These are phyloP conservation scores for Ophiostoma quercus DNA, from an alignment of 2,329 filamentous ascomycete genomes.

Conservation along the genomic window DNA sequence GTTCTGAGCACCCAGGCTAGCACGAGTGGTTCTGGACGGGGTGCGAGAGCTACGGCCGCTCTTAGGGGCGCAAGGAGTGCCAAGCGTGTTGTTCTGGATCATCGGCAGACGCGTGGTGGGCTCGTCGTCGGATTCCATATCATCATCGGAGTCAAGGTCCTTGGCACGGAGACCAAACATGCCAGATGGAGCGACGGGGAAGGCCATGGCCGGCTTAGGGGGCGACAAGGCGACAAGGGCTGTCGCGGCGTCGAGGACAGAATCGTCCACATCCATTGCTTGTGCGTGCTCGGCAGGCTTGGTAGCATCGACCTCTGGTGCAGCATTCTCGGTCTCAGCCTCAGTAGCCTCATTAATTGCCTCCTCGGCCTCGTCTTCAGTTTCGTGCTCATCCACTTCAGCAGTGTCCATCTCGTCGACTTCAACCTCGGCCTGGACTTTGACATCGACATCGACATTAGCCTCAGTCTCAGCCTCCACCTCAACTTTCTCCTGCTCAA, in stretches of 20 bases:
- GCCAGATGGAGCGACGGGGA: constrained; percentile 28
- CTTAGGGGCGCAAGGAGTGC: constrained; percentile 41
- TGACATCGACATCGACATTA: not conserved
- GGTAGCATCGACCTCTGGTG: not conserved
- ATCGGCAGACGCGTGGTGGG: constrained; percentile 32
- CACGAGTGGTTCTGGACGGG: constrained; percentile 8
- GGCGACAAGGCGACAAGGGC: constrained; percentile 19
- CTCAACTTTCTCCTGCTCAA: constrained; percentile 30
- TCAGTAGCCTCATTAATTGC: not conserved
- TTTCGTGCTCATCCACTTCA: constrained; percentile 13
- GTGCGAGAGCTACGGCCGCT: constrained; percentile 27
- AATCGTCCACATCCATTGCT: constrained; percentile 32
- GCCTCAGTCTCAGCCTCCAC: not conserved
- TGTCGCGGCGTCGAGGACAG: constrained; percentile 25
- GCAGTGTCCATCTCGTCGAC: not conserved
- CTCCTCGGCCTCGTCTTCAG: constrained; percentile 16
- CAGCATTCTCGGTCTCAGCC: constrained; percentile 18
- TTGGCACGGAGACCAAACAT: constrained; percentile 46
- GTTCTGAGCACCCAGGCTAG: constrained; percentile 30
- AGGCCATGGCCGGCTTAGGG: constrained; percentile 26
- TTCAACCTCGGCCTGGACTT: constrained; percentile 10
- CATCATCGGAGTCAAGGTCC: constrained; percentile 48
- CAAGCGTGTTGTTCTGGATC: constrained; percentile 32
- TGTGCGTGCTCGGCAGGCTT: constrained; percentile 17
- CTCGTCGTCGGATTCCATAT: constrained; percentile 55